Evolutionary conservation across 345 rosid species (phyloP).

Genomic region (Durio zibethinus): DNA sequence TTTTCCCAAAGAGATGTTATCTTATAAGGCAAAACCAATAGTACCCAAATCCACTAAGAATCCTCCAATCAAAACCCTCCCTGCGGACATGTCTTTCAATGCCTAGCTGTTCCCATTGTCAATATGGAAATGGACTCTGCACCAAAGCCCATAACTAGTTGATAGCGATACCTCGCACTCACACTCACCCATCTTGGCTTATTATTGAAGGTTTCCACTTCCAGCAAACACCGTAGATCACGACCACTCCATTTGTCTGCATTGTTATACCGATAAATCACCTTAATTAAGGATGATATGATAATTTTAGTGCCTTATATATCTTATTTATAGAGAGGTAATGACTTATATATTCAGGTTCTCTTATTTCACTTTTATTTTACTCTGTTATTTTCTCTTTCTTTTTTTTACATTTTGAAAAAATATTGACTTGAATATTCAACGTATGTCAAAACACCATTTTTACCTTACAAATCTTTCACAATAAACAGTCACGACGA

Average conservation of each 20-base stretch:
- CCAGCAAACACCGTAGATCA: neutral
- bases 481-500: too few relatives aligned
- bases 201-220: neutral
- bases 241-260: neutral
- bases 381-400: too few relatives aligned
- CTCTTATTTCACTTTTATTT: too few relatives aligned
- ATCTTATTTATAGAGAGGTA: too few relatives aligned
- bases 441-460: too few relatives aligned
- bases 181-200: neutral
- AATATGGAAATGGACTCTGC: constrained; percentile 1
- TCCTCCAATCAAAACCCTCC: neutral
- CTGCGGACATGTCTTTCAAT: constrained; percentile 17
- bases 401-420: too few relatives aligned
- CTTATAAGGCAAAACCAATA: neutral
- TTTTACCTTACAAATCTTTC: too few relatives aligned
- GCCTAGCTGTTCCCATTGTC: constrained; percentile 11
- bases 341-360: too few relatives aligned
- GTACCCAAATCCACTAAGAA: neutral
- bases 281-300: too few relatives aligned
- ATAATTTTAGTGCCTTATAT: too few relatives aligned
- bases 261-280: too few relatives aligned
- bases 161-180: constrained; percentile 5
- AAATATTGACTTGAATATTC: too few relatives aligned
- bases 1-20: neutral
- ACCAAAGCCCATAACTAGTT: constrained; percentile 12